These are phyloP conservation scores for Colletotrichum agaves DNA, from an alignment of 2,329 filamentous ascomycete genomes.

Conservation along the genomic window DNA sequence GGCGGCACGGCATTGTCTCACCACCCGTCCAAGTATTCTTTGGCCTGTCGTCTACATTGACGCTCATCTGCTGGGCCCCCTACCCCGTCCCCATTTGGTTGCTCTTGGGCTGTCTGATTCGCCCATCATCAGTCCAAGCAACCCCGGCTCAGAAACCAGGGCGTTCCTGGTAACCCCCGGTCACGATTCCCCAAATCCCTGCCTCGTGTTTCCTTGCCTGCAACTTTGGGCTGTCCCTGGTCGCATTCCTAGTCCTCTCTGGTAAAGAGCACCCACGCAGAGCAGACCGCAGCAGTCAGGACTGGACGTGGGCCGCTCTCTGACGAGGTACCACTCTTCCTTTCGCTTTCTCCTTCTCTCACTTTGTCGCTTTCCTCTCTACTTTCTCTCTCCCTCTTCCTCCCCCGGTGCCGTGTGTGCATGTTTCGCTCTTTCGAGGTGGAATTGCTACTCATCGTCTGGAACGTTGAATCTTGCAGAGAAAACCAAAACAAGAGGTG, in stretches of 20 bases:
- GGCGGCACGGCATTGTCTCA: conserved; percentile 35
- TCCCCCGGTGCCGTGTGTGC: conserved; percentile 34
- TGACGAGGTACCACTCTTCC: conserved; percentile 34
- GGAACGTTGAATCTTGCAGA: conserved; percentile 39
- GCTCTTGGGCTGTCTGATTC: conserved; percentile 29
- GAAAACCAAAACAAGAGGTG: conserved; percentile 26
- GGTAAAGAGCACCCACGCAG: background rate
- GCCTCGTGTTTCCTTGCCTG: conserved; percentile 38
- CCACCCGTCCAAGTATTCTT: conserved; percentile 33
- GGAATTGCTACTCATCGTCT: conserved; percentile 40
- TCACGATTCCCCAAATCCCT: conserved; percentile 33
- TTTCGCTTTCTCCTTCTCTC: conserved; percentile 31
- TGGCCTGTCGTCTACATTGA: conserved; percentile 35
- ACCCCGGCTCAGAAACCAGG: conserved; percentile 10
- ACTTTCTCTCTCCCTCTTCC: conserved; percentile 27
- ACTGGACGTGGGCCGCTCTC: conserved; percentile 7
- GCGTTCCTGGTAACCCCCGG: conserved; percentile 21
- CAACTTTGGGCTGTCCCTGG: conserved; percentile 29
- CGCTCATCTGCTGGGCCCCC: conserved; percentile 15
- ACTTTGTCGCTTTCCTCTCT: conserved; percentile 3
- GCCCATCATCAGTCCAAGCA: conserved; percentile 23
- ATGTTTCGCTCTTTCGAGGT: conserved; percentile 38
- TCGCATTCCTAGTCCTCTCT: conserved; percentile 20
- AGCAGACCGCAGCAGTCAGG: conserved; percentile 5
- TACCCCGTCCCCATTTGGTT: conserved; percentile 10